phyloP scores from a whole-genome alignment of 2,329 filamentous ascomycete genomes.

The Colletotrichum spinosum region DNA sequence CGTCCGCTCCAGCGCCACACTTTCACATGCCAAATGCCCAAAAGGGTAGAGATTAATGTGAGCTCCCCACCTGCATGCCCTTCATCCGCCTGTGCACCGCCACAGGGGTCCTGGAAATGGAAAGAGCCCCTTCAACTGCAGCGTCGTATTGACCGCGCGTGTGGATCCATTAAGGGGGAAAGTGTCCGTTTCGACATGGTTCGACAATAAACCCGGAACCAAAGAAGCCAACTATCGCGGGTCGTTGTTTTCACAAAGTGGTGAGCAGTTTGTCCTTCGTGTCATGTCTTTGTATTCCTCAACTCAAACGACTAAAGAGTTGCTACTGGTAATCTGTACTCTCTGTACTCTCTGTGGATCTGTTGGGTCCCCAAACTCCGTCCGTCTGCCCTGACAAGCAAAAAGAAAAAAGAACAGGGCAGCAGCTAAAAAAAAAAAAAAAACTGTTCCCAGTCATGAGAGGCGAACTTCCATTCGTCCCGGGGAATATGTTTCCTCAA shows the following conservation, averaged over 20 bases:
- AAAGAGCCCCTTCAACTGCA: background rate
- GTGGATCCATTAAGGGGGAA: slow-evolving; percentile 11
- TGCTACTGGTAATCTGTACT: slow-evolving; percentile 26
- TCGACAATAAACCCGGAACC: slow-evolving; percentile 1
- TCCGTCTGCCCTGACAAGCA: slow-evolving; percentile 14
- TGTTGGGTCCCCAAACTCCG: background rate
- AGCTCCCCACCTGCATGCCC: slow-evolving; percentile 13
- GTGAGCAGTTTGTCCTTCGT: background rate
- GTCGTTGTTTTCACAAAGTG: background rate
- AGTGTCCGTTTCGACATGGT: slow-evolving; percentile 17
- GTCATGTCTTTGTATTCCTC: slow-evolving; percentile 1
- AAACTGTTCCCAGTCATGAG: slow-evolving; percentile 22
- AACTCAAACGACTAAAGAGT: slow-evolving; percentile 1
- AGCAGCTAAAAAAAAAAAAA: background rate
- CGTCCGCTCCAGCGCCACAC: slow-evolving; percentile 4
- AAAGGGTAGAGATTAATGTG: background rate
- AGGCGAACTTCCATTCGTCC: slow-evolving; percentile 20
- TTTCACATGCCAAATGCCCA: slow-evolving; percentile 7
- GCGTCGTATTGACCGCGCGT: background rate
- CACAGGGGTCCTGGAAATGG: slow-evolving; percentile 13
- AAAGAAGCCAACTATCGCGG: background rate
- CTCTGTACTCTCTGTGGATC: slow-evolving; percentile 15
- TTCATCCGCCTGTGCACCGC: slow-evolving; percentile 10
- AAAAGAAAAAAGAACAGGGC: slow-evolving; percentile 2
- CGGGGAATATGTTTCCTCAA: slow-evolving; percentile 14